phyloP scores from a whole-genome alignment of 306 rosid species.

The Rosa rugosa region DNA sequence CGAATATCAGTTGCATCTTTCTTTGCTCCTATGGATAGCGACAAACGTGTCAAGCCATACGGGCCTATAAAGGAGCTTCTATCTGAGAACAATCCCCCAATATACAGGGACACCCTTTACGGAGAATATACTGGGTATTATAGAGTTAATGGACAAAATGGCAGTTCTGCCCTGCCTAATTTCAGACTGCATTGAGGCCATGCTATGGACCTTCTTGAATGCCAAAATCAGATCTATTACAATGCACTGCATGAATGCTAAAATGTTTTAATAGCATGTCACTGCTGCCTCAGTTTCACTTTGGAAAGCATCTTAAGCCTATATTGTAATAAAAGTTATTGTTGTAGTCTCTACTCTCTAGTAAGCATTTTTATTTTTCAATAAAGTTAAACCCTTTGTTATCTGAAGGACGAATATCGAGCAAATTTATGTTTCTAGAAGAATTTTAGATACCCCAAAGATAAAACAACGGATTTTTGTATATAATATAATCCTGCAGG shows the following conservation, averaged over 20 bases:
- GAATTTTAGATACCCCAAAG: no score
- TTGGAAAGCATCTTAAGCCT: background rate
- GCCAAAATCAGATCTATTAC: background rate
- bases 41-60: conserved; percentile 27
- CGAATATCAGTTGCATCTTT: conserved; percentile 64
- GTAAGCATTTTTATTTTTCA: background rate
- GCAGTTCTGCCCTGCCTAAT: conserved; percentile 49
- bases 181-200: background rate
- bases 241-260: background rate
- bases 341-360: background rate
- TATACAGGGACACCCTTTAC: conserved; percentile 50
- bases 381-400: background rate
- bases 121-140: conserved; percentile 52
- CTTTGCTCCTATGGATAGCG: background rate
- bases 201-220: background rate
- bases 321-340: background rate
- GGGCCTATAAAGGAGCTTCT: conserved; percentile 57
- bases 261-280: background rate
- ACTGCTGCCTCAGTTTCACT: background rate
- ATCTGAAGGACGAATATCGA: no score
- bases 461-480: no score
- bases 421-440: no score
- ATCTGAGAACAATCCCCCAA: conserved; percentile 41
- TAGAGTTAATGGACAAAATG: conserved; percentile 38
- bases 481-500: no score